A percentile compares a stretch with the other conserved stretches of the same genome.
Evolutionary conservation across 2,329 filamentous ascomycete genomes (phyloP).

Genomic region (Cladosporium sp.): DNA sequence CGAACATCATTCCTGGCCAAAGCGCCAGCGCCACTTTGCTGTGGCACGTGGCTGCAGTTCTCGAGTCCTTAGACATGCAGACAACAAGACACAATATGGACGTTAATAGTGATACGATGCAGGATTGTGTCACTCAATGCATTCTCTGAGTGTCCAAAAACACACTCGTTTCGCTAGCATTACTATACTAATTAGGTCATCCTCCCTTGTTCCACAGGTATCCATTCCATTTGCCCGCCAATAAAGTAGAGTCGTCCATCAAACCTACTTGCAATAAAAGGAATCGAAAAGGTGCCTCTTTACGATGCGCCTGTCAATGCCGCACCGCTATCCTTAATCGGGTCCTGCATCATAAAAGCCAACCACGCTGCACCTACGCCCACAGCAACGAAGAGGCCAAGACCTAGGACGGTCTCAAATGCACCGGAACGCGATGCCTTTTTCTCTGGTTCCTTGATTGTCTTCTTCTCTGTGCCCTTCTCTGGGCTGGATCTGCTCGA

Average conservation of each 20-base stretch:
- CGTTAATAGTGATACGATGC: background rate
- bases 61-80: background rate
- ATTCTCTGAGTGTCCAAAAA: background rate
- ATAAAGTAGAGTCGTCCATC: background rate
- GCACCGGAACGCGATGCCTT: background rate
- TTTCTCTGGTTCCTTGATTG: background rate
- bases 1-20: background rate
- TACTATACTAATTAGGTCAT: conserved; percentile 8
- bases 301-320: conserved; percentile 3
- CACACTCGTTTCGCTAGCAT: background rate
- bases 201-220: background rate
- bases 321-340: conserved; percentile 19
- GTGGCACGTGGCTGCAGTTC: background rate
- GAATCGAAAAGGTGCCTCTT: background rate
- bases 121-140: background rate
- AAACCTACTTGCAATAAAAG: background rate
- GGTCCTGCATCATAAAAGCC: conserved; percentile 17
- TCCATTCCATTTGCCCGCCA: background rate
- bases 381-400: conserved; percentile 8
- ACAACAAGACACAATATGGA: background rate
- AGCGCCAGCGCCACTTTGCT: background rate
- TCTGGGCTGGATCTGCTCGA: background rate
- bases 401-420: conserved; percentile 5
- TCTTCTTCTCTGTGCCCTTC: background rate
- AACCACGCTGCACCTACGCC: conserved; percentile 16